Evolutionary conservation across 1,139 yeast genomes (phyloP).

Genomic region (Pichia sp.): DNA sequence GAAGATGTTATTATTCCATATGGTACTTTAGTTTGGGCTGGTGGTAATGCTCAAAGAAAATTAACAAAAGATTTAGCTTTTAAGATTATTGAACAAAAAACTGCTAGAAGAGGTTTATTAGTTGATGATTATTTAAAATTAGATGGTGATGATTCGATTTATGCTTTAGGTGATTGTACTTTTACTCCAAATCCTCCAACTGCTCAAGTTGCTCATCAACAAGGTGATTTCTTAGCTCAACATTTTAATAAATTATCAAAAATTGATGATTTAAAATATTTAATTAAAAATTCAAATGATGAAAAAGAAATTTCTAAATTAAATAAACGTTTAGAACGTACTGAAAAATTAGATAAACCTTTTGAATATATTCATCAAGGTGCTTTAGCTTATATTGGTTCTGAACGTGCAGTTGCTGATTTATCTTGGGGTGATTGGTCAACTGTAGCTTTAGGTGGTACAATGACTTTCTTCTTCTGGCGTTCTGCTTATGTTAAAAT

Average conservation of each 20-base stretch:
- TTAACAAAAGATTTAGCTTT: constrained; percentile 42
- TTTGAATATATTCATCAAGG: constrained; percentile 54
- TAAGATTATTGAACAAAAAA: constrained; percentile 50
- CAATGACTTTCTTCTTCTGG: constrained; percentile 56
- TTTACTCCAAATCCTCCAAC: constrained; percentile 58
- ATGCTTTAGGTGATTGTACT: constrained; percentile 57
- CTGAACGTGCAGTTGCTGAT: constrained; percentile 61
- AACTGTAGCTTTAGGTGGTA: constrained; percentile 54
- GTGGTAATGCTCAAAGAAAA: constrained; percentile 56
- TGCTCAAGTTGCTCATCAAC: constrained; percentile 62
- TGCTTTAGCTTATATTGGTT: constrained; percentile 57
- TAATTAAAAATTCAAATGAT: constrained; percentile 14
- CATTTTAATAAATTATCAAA: constrained; percentile 47
- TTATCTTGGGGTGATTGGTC: constrained; percentile 47
- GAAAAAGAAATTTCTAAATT: constrained; percentile 19
- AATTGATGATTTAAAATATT: constrained; percentile 40
- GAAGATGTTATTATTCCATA: constrained; percentile 43
- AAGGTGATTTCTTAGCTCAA: constrained; percentile 48
- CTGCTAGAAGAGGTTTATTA: constrained; percentile 55
- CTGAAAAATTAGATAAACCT: constrained; percentile 33
- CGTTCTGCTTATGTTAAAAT: constrained; percentile 58
- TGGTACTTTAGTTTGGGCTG: constrained; percentile 61
- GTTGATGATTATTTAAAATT: constrained; percentile 47
- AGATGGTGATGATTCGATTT: constrained; percentile 48
- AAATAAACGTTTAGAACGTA: constrained; percentile 23